These are phyloP conservation scores for Podaxis carcinomalis DNA, from an alignment of 768 basidiomycete species.

Conservation along the genomic window DNA sequence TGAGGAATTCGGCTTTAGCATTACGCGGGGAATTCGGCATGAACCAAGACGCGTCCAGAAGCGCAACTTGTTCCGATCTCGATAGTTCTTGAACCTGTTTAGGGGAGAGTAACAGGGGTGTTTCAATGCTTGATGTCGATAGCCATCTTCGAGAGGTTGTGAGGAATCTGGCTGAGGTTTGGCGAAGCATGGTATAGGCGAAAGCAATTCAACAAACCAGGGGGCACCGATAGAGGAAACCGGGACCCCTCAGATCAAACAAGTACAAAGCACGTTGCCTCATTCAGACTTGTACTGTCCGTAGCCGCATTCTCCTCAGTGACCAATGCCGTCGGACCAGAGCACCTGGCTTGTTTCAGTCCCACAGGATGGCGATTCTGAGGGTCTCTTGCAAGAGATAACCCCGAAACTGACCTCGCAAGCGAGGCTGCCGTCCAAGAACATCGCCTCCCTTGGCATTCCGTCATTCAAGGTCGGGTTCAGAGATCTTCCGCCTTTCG, in stretches of 20 bases:
- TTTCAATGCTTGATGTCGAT: constrained; percentile 20
- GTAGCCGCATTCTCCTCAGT: constrained; percentile 10
- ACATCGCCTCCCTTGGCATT: constrained; percentile 63
- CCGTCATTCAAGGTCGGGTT: constrained; percentile 83
- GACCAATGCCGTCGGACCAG: constrained; percentile 88
- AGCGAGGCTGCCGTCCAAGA: constrained; percentile 43
- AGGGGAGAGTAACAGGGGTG: constrained; percentile 53
- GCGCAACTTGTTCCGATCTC: constrained; percentile 29
- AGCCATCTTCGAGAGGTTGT: constrained; percentile 31
- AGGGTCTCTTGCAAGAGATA: constrained; percentile 66
- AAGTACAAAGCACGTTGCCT: constrained; percentile 10
- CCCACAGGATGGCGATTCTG: constrained; percentile 83
- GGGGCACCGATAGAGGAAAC: neutral
- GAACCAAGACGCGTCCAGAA: constrained; percentile 86
- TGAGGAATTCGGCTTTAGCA: constrained; percentile 61
- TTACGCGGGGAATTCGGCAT: constrained; percentile 86
- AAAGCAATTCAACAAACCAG: neutral
- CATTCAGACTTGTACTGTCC: constrained; percentile 13
- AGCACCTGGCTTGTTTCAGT: constrained; percentile 91
- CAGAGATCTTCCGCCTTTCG: constrained; percentile 14
- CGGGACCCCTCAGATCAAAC: constrained; percentile 11
- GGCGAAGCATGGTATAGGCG: constrained; percentile 2
- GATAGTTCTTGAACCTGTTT: constrained; percentile 36
- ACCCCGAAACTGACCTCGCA: constrained; percentile 56
- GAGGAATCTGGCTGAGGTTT: constrained; percentile 1